Evolutionary conservation across 805 yeast genomes (phyloP).

Genomic region (Wickerhamia fluorescens): DNA sequence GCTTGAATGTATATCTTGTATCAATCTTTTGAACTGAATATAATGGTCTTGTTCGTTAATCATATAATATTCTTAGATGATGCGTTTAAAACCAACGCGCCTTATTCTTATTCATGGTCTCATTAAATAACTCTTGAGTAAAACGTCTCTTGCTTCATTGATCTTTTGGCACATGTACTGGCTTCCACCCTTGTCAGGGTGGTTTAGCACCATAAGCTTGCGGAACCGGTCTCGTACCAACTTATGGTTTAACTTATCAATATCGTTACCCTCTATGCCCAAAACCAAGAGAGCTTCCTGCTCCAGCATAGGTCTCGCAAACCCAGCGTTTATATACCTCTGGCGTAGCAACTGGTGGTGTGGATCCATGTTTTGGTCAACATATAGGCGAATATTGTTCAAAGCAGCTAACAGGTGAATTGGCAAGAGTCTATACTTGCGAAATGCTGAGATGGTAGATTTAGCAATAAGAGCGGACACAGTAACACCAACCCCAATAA

Average conservation of each 20-base stretch:
- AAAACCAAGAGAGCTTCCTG: constrained; percentile 34
- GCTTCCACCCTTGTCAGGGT: constrained; percentile 38
- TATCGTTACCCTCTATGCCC: constrained; percentile 37
- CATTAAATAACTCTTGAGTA: constrained; percentile 35
- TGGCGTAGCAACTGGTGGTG: constrained; percentile 12
- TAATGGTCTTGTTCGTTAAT: no score
- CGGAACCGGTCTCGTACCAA: constrained; percentile 28
- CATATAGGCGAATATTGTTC: constrained; percentile 18
- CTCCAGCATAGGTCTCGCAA: constrained; percentile 34
- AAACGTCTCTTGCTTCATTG: constrained; percentile 36
- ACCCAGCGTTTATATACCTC: constrained; percentile 20
- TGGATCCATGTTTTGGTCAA: constrained; percentile 4
- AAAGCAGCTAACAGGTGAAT: constrained; percentile 31
- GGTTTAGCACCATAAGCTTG: constrained; percentile 33
- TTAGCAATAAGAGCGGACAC: constrained; percentile 40
- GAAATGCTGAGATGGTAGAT: constrained; percentile 21
- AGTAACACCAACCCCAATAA: constrained; percentile 51
- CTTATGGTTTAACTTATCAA: constrained; percentile 17
- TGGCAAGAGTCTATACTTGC: constrained; percentile 22
- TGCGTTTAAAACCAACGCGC: no score
- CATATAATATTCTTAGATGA: no score
- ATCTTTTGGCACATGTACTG: constrained; percentile 34
- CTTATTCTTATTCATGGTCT: no score
- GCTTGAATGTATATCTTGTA: no score
- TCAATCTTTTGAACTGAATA: no score